Percentiles rank a stretch among this genome's conserved stretches.
phyloP scores from a whole-genome alignment of 2,329 filamentous ascomycete genomes.

The Hypomyces perniciosus region DNA sequence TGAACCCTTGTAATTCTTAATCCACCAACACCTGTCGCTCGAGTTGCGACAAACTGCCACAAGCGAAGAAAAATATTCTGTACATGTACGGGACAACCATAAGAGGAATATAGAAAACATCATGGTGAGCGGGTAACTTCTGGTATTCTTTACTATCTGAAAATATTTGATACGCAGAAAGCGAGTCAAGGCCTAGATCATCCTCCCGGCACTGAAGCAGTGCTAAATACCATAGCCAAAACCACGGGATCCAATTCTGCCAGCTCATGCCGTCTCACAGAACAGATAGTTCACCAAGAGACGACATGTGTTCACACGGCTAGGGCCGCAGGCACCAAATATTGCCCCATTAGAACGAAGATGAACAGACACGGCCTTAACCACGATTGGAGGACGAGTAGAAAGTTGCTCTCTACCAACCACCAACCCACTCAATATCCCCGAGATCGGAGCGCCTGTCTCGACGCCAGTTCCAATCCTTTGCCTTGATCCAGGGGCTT shows the following conservation, averaged over 20 bases:
- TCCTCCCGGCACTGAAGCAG: conserved; percentile 19
- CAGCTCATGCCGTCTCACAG: background rate
- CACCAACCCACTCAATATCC: conserved; percentile 91
- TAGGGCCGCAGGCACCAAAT: background rate
- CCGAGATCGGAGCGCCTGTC: conserved; percentile 62
- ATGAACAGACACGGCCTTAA: conserved; percentile 35
- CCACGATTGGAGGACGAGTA: conserved; percentile 52
- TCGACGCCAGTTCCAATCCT: conserved; percentile 58
- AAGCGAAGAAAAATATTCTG: too few species aligned
- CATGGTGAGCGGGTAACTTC: conserved; percentile 57
- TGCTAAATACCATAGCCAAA: conserved; percentile 3
- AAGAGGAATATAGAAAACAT: too few species aligned
- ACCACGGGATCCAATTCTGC: conserved; percentile 8
- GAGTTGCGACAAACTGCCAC: too few species aligned
- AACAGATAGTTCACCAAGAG: background rate
- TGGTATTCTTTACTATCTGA: conserved; percentile 49
- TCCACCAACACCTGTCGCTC: too few species aligned
- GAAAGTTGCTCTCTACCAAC: conserved; percentile 60
- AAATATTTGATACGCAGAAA: conserved; percentile 59
- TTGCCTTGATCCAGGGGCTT: conserved; percentile 52
- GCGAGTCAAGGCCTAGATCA: conserved; percentile 47
- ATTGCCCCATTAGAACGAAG: background rate
- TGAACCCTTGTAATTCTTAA: too few species aligned
- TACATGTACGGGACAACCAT: too few species aligned
- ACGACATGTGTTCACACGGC: background rate